Base-by-base conservation (phyloP, 768 basidiomycete genomes). In the Calocera cornea region DNA sequence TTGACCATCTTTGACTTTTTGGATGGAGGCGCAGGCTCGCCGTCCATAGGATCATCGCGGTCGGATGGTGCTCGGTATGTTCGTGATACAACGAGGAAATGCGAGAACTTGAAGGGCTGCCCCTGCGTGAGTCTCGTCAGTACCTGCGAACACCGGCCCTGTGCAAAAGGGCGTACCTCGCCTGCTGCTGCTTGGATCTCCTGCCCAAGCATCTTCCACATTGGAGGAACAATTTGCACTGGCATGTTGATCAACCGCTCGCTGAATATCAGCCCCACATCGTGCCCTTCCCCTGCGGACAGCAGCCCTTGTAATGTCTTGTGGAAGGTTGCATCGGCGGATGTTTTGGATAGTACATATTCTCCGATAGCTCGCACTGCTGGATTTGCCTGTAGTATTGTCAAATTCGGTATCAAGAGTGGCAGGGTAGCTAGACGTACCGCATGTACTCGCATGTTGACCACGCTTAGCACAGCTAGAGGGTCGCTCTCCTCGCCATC, bases 181-280 rank as follows among this genome's bases (percentile, higher is more conserved):
- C 82, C 80, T 40, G 83, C 76, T 1, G 89, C 90, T 79, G 81
- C 85, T 40, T 85, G 79, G n/a, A 97, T 79, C 75, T 99, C 95
- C 60, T 90, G 86, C 0, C 80, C 78, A 27, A 98, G 81, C 89
- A 97, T 93, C 49, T 81, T 81, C 76, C 95, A 97, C 87, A 97
- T 88, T 0, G 92, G 94, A 3, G 93, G 89, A 10, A 95, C 82
- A 38, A 94, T 85, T 72, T 97, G 92, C 16, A 93, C 88, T 0
- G 95, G 95, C 87, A 99, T 95, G 75, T 98, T 99, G 71, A 97
- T 82, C 64, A 98, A 80, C 0, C 95, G 82, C 75, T 97, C 92
- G 70, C 87, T 89, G 70, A 99, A 80, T 10, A 97, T 81, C 19
- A 97, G 81, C 1, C 92, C 95, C 54, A 95, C 84, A 1, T 72